Percentiles rank a stretch among this genome's conserved stretches.
phyloP scores from a whole-genome alignment of 2,329 filamentous ascomycete genomes.

The Raffaelea albimanens region DNA sequence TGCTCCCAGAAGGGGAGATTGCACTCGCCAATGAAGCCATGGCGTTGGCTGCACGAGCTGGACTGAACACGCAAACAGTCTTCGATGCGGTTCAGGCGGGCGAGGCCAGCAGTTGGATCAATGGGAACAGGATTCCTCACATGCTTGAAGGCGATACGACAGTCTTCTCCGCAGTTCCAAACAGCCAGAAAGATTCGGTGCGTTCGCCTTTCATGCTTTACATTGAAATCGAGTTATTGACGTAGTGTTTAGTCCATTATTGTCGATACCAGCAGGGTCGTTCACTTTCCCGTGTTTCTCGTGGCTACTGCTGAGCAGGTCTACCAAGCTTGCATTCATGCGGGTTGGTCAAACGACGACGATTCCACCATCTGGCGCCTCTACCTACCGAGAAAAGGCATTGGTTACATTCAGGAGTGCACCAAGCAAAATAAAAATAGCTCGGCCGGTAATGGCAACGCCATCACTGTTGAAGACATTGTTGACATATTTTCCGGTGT shows the following conservation, averaged over 20 bases:
- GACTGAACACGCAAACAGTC: conserved; percentile 32
- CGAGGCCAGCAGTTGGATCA: conserved; percentile 51
- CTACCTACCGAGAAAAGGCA: conserved; percentile 23
- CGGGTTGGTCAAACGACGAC: conserved; percentile 40
- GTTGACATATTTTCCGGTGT: conserved; percentile 30
- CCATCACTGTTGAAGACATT: conserved; percentile 19
- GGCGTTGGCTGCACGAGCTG: conserved; percentile 47
- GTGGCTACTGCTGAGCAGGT: conserved; percentile 54
- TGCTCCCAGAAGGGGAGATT: conserved; percentile 55
- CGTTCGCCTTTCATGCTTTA: background rate
- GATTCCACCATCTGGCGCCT: conserved; percentile 33
- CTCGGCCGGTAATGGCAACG: background rate
- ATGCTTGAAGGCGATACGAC: conserved; percentile 45
- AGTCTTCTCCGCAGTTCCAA: conserved; percentile 49
- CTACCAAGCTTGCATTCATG: conserved; percentile 49
- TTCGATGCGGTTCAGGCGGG: conserved; percentile 32
- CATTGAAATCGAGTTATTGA: too few species aligned
- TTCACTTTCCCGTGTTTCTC: conserved; percentile 50
- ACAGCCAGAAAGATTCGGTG: conserved; percentile 51
- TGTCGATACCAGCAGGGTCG: conserved; percentile 50
- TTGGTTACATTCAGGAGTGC: too few species aligned
- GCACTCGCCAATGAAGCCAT: conserved; percentile 50
- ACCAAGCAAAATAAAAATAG: too few species aligned
- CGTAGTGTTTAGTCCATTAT: conserved; percentile 51
- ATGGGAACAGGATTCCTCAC: conserved; percentile 47